A percentile compares a stretch with the other conserved stretches of the same genome.
These are phyloP conservation scores for Metschnikowia kunwiensis DNA, from an alignment of 805 yeast species.

Conservation along the genomic window DNA sequence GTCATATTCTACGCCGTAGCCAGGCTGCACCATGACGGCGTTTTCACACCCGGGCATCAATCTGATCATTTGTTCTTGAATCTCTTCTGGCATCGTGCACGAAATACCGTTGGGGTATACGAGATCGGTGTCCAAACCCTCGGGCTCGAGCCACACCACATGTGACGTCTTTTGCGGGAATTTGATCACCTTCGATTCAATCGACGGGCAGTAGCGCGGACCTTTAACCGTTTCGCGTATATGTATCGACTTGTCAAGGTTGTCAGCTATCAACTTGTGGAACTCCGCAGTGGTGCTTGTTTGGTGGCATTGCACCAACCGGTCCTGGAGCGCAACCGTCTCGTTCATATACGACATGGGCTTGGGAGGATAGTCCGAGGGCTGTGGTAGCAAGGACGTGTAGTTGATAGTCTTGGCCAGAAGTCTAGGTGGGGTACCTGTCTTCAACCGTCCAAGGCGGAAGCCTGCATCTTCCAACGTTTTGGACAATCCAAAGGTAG, in stretches of 20 bases:
- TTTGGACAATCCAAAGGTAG: constrained; percentile 83
- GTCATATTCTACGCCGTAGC: constrained; percentile 98
- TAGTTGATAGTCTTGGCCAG: constrained; percentile 71
- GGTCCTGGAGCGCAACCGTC: constrained; percentile 51
- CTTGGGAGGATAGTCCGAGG: constrained; percentile 78
- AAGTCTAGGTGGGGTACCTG: constrained; percentile 96
- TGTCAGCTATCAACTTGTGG: constrained; percentile 64
- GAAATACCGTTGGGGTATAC: constrained; percentile 97
- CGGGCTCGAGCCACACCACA: constrained; percentile 94
- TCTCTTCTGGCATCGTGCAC: constrained; percentile 93
- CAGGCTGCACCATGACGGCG: constrained; percentile 88
- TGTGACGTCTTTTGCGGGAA: constrained; percentile 77
- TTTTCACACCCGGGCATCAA: constrained; percentile 87
- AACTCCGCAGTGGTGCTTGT: constrained; percentile 75
- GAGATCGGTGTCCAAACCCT: constrained; percentile 81
- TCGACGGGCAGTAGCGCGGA: constrained; percentile 96
- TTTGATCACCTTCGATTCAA: constrained; percentile 82
- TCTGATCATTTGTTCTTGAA: constrained; percentile 70
- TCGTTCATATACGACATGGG: constrained; percentile 89
- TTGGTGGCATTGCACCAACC: constrained; percentile 67
- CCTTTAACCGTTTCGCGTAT: constrained; percentile 93
- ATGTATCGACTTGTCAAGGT: constrained; percentile 81
- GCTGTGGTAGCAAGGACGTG: constrained; percentile 57
- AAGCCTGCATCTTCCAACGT: constrained; percentile 79
- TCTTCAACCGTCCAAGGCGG: constrained; percentile 81